Conservation (phyloP, 257 asterid genomes). For the Primulina tabacum region DNA sequence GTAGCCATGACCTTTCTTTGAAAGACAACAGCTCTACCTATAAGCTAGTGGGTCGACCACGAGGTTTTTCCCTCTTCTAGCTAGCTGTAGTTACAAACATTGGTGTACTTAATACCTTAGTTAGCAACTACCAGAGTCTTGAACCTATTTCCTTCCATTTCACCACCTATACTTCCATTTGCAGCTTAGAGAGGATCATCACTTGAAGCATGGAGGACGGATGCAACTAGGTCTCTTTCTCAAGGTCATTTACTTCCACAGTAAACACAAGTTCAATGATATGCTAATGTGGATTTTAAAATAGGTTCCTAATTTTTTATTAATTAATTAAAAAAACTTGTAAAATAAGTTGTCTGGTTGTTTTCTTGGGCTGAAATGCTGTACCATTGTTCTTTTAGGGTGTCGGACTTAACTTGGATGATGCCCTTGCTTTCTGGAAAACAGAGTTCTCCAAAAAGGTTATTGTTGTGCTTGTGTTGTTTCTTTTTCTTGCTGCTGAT, state of each 20-base stretch:
- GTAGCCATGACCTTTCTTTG: background rate
- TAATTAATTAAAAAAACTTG: constrained; percentile 5
- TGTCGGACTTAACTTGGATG: constrained; percentile 92
- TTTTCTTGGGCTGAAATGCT: constrained; percentile 26
- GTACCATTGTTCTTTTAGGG: constrained; percentile 45
- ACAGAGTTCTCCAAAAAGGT: constrained; percentile 90
- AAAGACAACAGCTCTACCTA: background rate
- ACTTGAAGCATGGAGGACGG: constrained; percentile 96
- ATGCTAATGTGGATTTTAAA: background rate
- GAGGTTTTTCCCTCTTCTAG: constrained; percentile 12
- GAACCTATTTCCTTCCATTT: background rate
- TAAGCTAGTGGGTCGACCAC: background rate
- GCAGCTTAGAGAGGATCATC: constrained; percentile 98
- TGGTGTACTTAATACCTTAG: background rate
- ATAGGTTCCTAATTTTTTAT: constrained; percentile 7
- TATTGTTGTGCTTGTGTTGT: constrained; percentile 12
- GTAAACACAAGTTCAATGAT: background rate
- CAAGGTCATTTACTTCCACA: constrained; percentile 50
- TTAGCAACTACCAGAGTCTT: background rate
- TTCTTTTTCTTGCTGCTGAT: constrained; percentile 13
- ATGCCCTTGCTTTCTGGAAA: constrained; percentile 98
- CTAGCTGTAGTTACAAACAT: background rate
- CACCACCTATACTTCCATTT: constrained; percentile 20
- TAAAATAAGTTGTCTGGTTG: constrained; percentile 12
- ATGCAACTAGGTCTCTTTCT: constrained; percentile 95